phyloP scores from a whole-genome alignment of 2,329 filamentous ascomycete genomes.

The Ophiostoma ulmi region DNA sequence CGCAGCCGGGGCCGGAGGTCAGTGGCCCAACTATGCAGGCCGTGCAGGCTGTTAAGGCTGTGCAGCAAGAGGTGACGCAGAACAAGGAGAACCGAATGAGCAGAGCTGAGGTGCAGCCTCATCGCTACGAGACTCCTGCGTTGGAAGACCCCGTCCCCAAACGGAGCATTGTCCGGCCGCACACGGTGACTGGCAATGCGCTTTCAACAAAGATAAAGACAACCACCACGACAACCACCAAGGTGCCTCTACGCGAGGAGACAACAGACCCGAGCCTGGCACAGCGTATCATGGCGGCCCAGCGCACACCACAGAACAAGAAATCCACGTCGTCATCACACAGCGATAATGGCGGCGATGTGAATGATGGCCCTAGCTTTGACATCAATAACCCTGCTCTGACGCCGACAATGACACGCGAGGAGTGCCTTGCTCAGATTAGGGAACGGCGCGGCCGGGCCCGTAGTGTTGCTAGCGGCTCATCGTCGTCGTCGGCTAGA shows the following conservation, averaged over 20 bases:
- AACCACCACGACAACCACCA: conserved; percentile 43
- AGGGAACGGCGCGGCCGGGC: conserved; percentile 66
- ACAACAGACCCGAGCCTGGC: conserved; percentile 41
- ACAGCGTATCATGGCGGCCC: conserved; percentile 37
- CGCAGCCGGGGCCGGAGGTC: background rate
- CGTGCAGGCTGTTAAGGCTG: background rate
- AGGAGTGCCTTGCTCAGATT: conserved; percentile 71
- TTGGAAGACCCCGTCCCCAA: conserved; percentile 14
- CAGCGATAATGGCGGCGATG: background rate
- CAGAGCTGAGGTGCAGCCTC: background rate
- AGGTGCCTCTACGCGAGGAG: conserved; percentile 48
- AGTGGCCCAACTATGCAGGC: background rate
- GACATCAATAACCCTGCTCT: conserved; percentile 54
- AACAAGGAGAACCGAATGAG: background rate
- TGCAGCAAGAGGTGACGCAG: conserved; percentile 5
- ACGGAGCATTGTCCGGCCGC: conserved; percentile 35
- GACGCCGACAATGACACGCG: conserved; percentile 63
- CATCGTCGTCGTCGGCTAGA: conserved; percentile 16
- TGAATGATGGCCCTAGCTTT: conserved; percentile 39
- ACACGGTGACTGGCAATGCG: conserved; percentile 42
- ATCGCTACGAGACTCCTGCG: conserved; percentile 17
- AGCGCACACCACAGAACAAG: conserved; percentile 41
- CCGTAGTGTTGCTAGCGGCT: conserved; percentile 48
- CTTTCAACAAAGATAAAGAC: conserved; percentile 44
- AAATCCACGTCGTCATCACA: conserved; percentile 14